Evolutionary conservation across 805 yeast genomes (phyloP), one percentile per base, ranked within the genome.

Genomic region (Maudiozyma serrabonitensis): DNA sequence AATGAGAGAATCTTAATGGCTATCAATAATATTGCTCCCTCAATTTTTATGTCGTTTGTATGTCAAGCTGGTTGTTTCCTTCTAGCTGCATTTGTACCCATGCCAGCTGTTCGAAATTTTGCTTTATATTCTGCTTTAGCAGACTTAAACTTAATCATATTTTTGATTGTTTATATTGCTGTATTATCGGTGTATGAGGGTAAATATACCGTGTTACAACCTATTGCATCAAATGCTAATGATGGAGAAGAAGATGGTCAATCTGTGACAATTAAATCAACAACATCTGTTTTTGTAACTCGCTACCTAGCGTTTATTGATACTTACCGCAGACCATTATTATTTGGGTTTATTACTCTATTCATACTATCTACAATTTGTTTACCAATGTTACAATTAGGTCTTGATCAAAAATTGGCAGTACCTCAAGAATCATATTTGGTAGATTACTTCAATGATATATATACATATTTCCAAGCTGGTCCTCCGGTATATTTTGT

Each of bases 101-200:
- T 93, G 97, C 98, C 98, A 1, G 98, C 98, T 0, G 98, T 91
- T 18, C 76, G 84, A 54, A 93, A 90, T 65, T 91, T 91, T 72
- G 97, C 99, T 0, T 67, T 85, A 13, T 93, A 87, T 61, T 87
- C 95, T 6, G 90, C 96, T 0, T 84, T 88, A 16, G 91, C 98
- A 0, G 82, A 91, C 2, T 59, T 84, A 6, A 90, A 91, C 62
- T 81, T 91, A 1, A 41, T 80, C 0, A 70, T 91, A 31, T 98
- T 91, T 61, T 67, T 89, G 64, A 87, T 97, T 0, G 79, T 84
- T 32, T 90, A 91, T 64, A 75, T 88, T 2, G 76, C 95, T 0
- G 73, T 88, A 1, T 66, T 91, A 50, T 62, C 87, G 0, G 26
- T 63, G 6, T 63, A 62, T 48, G 68, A 63, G 49, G 28, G 12